Percentiles rank a stretch among this genome's conserved stretches.
phyloP scores from a whole-genome alignment of 495 filamentous ascomycete genomes.

The Arthonia radiata region DNA sequence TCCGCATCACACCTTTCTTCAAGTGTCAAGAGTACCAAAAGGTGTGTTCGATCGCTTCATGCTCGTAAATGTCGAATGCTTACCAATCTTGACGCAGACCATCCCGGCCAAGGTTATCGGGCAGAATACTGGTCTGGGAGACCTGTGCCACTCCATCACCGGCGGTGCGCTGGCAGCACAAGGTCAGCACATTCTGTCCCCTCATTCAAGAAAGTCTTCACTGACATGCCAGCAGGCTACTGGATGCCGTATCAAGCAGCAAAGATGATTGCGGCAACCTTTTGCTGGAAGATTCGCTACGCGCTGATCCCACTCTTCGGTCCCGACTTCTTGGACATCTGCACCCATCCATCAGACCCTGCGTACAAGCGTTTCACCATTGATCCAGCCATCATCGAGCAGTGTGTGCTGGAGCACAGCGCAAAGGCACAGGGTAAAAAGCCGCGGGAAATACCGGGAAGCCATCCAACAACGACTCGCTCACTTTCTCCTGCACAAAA shows the following conservation, averaged over 20 bases:
- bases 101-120: slow-evolving; percentile 60
- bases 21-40: slow-evolving; percentile 71
- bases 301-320: slow-evolving; percentile 80
- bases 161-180: slow-evolving; percentile 74
- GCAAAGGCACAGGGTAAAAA: no score
- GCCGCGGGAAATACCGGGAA: no score
- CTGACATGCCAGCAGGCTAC: slow-evolving; percentile 39
- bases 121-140: slow-evolving; percentile 53
- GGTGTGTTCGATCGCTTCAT: slow-evolving; percentile 20
- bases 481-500: no score
- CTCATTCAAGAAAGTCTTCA: slow-evolving; percentile 1
- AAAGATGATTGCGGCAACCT: slow-evolving; percentile 58
- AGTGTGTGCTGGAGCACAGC: no score
- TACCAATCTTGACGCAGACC: slow-evolving; percentile 26
- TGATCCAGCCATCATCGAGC: slow-evolving; percentile 27
- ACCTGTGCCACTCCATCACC: slow-evolving; percentile 82
- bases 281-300: slow-evolving; percentile 63
- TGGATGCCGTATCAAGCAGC: slow-evolving; percentile 87
- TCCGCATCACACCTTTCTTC: slow-evolving; percentile 86
- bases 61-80: neutral
- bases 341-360: slow-evolving; percentile 30
- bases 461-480: no score
- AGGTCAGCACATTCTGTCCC: slow-evolving; percentile 27
- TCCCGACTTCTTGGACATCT: slow-evolving; percentile 44
- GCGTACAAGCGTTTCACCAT: slow-evolving; percentile 46